A percentile compares a stretch with the other conserved stretches of the same genome.
Evolutionary conservation across 768 basidiomycete species (phyloP).

Genomic region (Pleurotus cornucopiae): DNA sequence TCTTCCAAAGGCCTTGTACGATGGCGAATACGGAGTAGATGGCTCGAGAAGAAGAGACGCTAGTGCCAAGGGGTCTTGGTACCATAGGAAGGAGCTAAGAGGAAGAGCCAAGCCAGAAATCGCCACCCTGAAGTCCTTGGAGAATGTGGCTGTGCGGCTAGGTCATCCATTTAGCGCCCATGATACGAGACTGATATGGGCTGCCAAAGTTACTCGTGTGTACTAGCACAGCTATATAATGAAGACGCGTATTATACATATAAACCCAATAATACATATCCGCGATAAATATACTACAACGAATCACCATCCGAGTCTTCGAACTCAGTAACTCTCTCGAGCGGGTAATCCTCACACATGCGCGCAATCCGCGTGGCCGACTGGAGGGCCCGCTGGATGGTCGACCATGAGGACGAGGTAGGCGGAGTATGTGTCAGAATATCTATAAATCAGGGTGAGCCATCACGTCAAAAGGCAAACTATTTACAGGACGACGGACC

Average conservation of each 20-base stretch:
- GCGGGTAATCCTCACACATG: constrained; percentile 39
- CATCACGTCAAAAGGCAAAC: background rate
- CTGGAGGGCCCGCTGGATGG: constrained; percentile 45
- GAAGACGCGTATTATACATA: too few relatives aligned
- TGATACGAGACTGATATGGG: too few relatives aligned
- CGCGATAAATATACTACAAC: background rate
- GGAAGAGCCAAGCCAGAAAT: too few relatives aligned
- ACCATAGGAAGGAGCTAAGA: background rate
- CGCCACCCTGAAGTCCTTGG: too few relatives aligned
- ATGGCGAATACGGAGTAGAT: constrained; percentile 2
- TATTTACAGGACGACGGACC: constrained; percentile 31
- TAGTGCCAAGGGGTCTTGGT: constrained; percentile 6
- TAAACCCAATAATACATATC: background rate
- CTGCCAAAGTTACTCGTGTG: too few relatives aligned
- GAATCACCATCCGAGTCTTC: too few relatives aligned
- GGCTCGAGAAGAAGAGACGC: background rate
- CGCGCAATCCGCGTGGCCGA: constrained; percentile 41
- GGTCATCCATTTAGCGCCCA: background rate
- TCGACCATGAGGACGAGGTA: constrained; percentile 24
- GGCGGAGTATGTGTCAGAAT: constrained; percentile 33
- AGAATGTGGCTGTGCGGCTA: background rate
- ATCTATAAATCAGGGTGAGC: background rate
- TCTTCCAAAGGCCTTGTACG: constrained; percentile 5
- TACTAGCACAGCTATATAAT: too few relatives aligned
- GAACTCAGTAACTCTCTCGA: constrained; percentile 22